Conservation (phyloP, 1,139 yeast genomes). For the Hyphopichia burtonii region DNA sequence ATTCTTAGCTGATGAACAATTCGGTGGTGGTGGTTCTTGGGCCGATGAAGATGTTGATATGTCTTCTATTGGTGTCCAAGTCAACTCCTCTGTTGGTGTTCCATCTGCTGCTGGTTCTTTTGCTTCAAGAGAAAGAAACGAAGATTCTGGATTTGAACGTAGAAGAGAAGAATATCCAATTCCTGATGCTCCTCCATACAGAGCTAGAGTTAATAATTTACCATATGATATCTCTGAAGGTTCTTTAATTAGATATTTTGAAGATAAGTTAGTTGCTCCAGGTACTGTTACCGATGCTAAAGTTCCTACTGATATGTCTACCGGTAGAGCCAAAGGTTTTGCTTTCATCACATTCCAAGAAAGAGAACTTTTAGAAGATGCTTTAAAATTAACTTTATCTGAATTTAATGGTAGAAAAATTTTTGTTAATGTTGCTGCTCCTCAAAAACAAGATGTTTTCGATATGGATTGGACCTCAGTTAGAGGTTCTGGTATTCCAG, state of each 20-base stretch:
- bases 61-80: conserved; percentile 52
- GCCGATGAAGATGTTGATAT: conserved; percentile 61
- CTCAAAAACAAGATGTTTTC: conserved; percentile 54
- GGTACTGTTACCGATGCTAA: conserved; percentile 58
- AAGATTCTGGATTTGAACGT: conserved; percentile 8
- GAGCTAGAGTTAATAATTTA: conserved; percentile 82
- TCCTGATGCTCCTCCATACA: conserved; percentile 90
- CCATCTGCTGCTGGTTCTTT: conserved; percentile 11
- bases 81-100: conserved; percentile 26
- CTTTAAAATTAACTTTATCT: conserved; percentile 62
- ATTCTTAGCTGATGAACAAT: conserved; percentile 48
- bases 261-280: conserved; percentile 51
- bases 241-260: conserved; percentile 65
- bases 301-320: conserved; percentile 66
- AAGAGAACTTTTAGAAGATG: conserved; percentile 66
- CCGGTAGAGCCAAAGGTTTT: conserved; percentile 73
- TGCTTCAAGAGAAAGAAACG: conserved; percentile 9
- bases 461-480: conserved; percentile 48
- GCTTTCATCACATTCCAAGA: conserved; percentile 81
- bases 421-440: conserved; percentile 89
- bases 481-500: conserved; percentile 23
- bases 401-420: conserved; percentile 75
- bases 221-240: conserved; percentile 80
- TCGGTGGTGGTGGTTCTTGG: conserved; percentile 53
- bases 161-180: conserved; percentile 74